phyloP scores from a whole-genome alignment of 495 filamentous ascomycete species.

The Aspergillus affinis region DNA sequence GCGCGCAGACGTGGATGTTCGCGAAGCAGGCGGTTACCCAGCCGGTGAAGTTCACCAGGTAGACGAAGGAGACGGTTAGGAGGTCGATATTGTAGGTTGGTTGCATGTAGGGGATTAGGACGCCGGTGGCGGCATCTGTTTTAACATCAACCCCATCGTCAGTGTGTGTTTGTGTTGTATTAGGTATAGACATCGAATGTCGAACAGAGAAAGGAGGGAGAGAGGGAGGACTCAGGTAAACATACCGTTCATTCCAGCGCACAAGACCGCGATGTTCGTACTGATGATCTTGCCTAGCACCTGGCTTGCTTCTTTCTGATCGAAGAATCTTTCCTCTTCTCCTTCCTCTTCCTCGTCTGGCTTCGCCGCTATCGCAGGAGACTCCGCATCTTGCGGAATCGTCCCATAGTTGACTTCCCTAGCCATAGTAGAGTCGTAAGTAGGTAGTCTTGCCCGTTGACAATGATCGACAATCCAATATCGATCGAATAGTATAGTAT shows the following conservation, averaged over 20 bases:
- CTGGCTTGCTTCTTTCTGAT: constrained; percentile 17
- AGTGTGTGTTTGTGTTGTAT: too few species aligned
- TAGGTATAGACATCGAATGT: too few species aligned
- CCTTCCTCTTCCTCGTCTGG: too few species aligned
- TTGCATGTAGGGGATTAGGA: constrained; percentile 54
- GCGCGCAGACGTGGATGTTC: constrained; percentile 45
- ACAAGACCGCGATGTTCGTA: constrained; percentile 53
- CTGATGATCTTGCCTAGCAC: constrained; percentile 42
- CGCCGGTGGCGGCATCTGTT: constrained; percentile 48
- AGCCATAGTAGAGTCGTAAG: too few species aligned
- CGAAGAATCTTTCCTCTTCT: constrained; percentile 6
- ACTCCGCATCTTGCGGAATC: constrained; percentile 6
- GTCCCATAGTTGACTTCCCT: constrained; percentile 9
- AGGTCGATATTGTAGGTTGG: constrained; percentile 46
- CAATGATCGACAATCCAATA: too few species aligned
- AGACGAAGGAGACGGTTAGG: constrained; percentile 48
- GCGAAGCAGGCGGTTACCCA: constrained; percentile 49
- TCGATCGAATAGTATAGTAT: too few species aligned
- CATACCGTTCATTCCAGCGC: constrained; percentile 47
- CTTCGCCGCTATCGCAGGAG: not conserved
- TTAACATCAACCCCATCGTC: too few species aligned
- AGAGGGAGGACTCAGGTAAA: too few species aligned
- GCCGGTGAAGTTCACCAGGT: constrained; percentile 43
- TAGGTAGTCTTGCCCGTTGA: too few species aligned
- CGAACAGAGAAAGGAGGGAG: too few species aligned